Evolutionary conservation across 495 filamentous ascomycete genomes (phyloP).

Genomic region (Daldinia bambusicola): DNA sequence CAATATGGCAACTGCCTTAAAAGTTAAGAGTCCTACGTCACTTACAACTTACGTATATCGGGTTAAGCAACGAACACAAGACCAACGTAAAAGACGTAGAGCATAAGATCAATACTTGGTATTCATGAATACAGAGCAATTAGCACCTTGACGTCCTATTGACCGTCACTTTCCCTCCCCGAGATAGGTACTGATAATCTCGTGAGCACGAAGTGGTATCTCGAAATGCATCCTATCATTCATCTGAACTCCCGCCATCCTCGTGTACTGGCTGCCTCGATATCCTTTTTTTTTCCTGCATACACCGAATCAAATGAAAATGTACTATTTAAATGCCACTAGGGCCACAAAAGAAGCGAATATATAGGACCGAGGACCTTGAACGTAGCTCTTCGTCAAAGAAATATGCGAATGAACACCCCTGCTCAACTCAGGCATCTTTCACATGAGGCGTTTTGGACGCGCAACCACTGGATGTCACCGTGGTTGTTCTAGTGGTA

Average conservation of each 20-base stretch:
- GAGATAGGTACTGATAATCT: conserved; percentile 11
- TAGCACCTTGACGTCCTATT: conserved; percentile 6
- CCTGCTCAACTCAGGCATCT: conserved; percentile 18
- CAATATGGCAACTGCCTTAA: not conserved
- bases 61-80: not conserved
- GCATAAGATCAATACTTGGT: conserved; percentile 16
- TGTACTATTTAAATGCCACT: conserved; percentile 27
- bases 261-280: conserved; percentile 8
- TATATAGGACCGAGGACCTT: conserved; percentile 5
- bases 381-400: conserved; percentile 1
- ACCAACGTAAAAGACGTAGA: not conserved
- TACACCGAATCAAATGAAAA: conserved; percentile 17
- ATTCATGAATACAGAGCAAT: conserved; percentile 24
- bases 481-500: conserved; percentile 24
- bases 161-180: conserved; percentile 23
- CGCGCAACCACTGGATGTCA: conserved; percentile 17
- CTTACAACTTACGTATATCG: not conserved
- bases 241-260: conserved; percentile 31
- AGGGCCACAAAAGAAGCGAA: conserved; percentile 37
- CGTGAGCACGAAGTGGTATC: conserved; percentile 27
- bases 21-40: conserved; percentile 3
- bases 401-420: not conserved
- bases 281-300: conserved; percentile 10
- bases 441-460: conserved; percentile 20
- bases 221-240: conserved; percentile 31